Conservation (phyloP, 129 eudicot species). For the Flaveria ramosissima region DNA sequence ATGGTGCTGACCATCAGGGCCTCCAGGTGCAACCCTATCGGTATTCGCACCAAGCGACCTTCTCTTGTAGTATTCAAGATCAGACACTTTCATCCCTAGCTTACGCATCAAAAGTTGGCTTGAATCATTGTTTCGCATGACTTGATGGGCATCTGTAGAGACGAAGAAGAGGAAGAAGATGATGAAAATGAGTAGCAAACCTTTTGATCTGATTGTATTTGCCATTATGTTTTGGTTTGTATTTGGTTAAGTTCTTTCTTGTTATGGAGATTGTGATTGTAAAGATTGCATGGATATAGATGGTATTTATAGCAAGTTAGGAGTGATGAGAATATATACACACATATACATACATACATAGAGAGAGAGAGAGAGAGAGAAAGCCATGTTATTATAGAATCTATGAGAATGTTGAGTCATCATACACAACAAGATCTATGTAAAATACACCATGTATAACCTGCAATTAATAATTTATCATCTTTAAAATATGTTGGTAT, state of each 20-base stretch:
- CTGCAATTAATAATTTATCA: constrained; percentile 10
- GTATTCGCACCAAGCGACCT: constrained; percentile 31
- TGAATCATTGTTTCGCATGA: constrained; percentile 18
- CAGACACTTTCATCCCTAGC: constrained; percentile 34
- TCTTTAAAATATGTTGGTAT: constrained; percentile 1
- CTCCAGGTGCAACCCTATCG: constrained; percentile 37
- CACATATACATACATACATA: background rate
- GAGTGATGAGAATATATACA: background rate
- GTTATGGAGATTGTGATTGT: constrained; percentile 7
- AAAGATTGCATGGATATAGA: constrained; percentile 30
- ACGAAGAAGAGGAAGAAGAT: constrained; percentile 11
- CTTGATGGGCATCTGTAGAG: constrained; percentile 21
- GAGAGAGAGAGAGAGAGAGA: background rate
- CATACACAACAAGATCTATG: constrained; percentile 4
- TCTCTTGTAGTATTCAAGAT: constrained; percentile 41
- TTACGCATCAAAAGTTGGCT: constrained; percentile 38
- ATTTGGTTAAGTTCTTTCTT: background rate
- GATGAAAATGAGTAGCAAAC: constrained; percentile 23
- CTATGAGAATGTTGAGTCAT: constrained; percentile 19
- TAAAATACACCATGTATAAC: constrained; percentile 21
- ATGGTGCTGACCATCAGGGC: constrained; percentile 39
- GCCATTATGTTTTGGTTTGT: constrained; percentile 23
- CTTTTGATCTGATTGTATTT: constrained; percentile 25
- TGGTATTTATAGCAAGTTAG: constrained; percentile 31
- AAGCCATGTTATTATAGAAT: constrained; percentile 20